A percentile compares a stretch with the other conserved stretches of the same genome.
These are phyloP conservation scores for Candida yuanshanica DNA, from an alignment of 805 yeast genomes.

Conservation along the genomic window DNA sequence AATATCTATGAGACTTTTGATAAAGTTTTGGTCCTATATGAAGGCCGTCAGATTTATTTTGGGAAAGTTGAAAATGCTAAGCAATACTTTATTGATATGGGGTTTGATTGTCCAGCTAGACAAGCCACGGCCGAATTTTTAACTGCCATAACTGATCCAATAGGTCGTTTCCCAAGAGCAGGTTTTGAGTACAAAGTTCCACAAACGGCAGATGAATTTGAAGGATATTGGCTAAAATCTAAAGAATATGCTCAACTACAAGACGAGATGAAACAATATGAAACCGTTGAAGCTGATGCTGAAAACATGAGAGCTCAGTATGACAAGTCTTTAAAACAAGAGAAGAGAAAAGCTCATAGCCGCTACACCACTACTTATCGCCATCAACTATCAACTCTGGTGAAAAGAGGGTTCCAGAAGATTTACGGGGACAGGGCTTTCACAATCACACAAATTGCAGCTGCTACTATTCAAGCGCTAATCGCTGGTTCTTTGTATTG, in stretches of 20 bases:
- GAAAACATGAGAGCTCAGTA: slow-evolving; percentile 31
- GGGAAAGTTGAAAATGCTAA: slow-evolving; percentile 54
- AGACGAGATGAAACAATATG: slow-evolving; percentile 41
- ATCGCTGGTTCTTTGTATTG: slow-evolving; percentile 60
- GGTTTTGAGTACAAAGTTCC: slow-evolving; percentile 55
- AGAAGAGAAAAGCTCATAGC: slow-evolving; percentile 24
- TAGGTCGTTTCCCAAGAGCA: slow-evolving; percentile 43
- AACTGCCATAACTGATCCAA: slow-evolving; percentile 67
- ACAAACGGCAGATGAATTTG: slow-evolving; percentile 56
- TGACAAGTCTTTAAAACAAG: slow-evolving; percentile 23
- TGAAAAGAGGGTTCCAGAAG: slow-evolving; percentile 48
- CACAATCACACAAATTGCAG: slow-evolving; percentile 23
- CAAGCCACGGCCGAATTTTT: slow-evolving; percentile 70
- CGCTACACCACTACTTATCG: slow-evolving; percentile 25
- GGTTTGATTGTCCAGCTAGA: slow-evolving; percentile 56
- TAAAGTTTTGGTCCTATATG: slow-evolving; percentile 54
- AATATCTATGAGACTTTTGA: slow-evolving; percentile 61
- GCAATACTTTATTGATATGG: slow-evolving; percentile 57
- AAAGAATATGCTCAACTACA: slow-evolving; percentile 33
- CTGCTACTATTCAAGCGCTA: slow-evolving; percentile 47
- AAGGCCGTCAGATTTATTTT: slow-evolving; percentile 57
- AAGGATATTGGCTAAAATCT: slow-evolving; percentile 49
- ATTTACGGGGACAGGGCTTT: slow-evolving; percentile 55
- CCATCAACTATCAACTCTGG: slow-evolving; percentile 45
- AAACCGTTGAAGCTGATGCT: slow-evolving; percentile 18